These are phyloP conservation scores for Kurtzmaniella quercitrusa DNA, from an alignment of 1,139 yeast species.

Conservation along the genomic window DNA sequence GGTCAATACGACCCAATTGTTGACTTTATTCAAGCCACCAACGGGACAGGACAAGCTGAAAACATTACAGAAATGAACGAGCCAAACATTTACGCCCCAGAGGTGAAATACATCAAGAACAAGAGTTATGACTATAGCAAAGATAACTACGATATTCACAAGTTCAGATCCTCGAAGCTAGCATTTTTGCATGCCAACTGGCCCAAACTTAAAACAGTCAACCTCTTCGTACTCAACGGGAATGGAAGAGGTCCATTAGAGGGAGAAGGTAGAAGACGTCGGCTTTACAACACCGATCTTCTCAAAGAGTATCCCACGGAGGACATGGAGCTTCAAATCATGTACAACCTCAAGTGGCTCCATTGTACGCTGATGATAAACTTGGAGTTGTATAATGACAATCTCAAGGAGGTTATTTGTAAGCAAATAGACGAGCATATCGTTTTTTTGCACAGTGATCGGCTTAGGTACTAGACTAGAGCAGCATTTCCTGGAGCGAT, in stretches of 20 bases:
- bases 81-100: constrained; percentile 6
- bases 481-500: not conserved
- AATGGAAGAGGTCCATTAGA: constrained; percentile 25
- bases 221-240: constrained; percentile 22
- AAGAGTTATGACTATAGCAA: constrained; percentile 17
- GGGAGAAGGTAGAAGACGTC: constrained; percentile 17
- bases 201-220: constrained; percentile 27
- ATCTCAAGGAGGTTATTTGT: not conserved
- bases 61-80: not conserved
- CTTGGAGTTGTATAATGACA: constrained; percentile 7
- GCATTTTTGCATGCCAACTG: constrained; percentile 37
- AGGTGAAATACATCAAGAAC: constrained; percentile 19
- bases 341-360: constrained; percentile 24
- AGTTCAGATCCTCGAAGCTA: constrained; percentile 23
- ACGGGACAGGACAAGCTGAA: constrained; percentile 5
- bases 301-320: constrained; percentile 21
- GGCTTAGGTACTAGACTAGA: not conserved
- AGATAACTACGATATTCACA: constrained; percentile 27
- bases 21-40: constrained; percentile 23
- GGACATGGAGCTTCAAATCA: constrained; percentile 26
- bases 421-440: not conserved
- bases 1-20: constrained; percentile 37
- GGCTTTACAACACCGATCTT: constrained; percentile 27
- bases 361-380: constrained; percentile 22
- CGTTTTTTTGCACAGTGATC: not conserved